These are phyloP conservation scores for Lepidopterella palustris DNA, from an alignment of 495 filamentous ascomycete genomes.

Conservation along the genomic window DNA sequence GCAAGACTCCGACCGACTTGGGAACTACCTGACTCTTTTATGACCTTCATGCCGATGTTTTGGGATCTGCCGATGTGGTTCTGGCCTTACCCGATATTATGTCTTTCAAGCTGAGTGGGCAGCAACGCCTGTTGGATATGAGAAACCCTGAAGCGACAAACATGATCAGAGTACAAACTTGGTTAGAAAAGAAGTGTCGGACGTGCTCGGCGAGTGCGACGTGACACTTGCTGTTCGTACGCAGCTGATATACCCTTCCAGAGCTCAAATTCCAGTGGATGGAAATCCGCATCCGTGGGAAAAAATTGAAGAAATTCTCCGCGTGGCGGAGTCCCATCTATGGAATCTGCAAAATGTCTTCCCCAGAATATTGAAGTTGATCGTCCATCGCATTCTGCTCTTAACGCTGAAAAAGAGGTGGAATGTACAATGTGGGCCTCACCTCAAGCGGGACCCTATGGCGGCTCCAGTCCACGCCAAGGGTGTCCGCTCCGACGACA, in stretches of 20 bases:
- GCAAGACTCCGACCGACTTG: conserved; percentile 36
- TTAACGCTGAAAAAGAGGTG: conserved; percentile 38
- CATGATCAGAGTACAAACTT: conserved; percentile 44
- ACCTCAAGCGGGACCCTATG: conserved; percentile 37
- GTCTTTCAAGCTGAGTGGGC: conserved; percentile 47
- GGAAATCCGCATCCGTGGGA: conserved; percentile 47
- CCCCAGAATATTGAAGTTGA: conserved; percentile 42
- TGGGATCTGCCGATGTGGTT: conserved; percentile 37
- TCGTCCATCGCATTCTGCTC: conserved; percentile 39
- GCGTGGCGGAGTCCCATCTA: conserved; percentile 36
- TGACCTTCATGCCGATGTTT: conserved; percentile 28
- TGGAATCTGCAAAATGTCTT: conserved; percentile 30
- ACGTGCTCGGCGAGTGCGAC: conserved; percentile 55
- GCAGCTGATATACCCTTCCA: conserved; percentile 45
- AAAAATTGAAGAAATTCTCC: conserved; percentile 39
- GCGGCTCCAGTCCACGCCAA: conserved; percentile 44
- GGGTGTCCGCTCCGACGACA: conserved; percentile 43
- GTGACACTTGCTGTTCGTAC: conserved; percentile 43
- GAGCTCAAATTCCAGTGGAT: conserved; percentile 44
- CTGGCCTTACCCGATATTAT: conserved; percentile 47
- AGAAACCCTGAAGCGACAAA: conserved; percentile 34
- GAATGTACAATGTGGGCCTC: conserved; percentile 43
- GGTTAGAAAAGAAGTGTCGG: conserved; percentile 43
- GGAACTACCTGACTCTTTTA: conserved; percentile 34
- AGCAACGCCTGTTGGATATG: conserved; percentile 42